phyloP scores from a whole-genome alignment of 2,329 filamentous ascomycete genomes.

The Aspergillus phoenicis region DNA sequence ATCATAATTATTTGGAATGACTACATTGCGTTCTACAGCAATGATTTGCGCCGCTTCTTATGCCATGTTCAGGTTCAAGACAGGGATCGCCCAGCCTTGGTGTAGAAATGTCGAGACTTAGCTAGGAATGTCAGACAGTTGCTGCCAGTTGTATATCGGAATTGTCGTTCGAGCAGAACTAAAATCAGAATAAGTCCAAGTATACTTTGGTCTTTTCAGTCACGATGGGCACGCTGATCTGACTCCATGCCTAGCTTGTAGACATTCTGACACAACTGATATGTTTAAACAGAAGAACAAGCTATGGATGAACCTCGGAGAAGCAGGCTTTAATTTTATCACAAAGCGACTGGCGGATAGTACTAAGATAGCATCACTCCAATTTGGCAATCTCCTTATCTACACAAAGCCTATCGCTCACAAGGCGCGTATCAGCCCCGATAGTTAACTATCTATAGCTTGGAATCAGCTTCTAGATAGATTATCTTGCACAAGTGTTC shows the following conservation, averaged over 20 bases:
- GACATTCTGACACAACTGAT: too few relatives aligned
- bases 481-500: neutral
- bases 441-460: neutral
- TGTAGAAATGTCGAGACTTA: neutral
- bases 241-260: too few relatives aligned
- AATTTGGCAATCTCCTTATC: neutral
- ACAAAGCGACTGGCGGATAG: neutral
- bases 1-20: conserved; percentile 33
- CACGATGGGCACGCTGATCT: neutral
- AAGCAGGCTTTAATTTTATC: too few relatives aligned
- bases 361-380: too few relatives aligned
- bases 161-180: neutral
- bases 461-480: neutral
- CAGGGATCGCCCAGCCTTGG: too few relatives aligned
- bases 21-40: neutral
- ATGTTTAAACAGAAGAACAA: too few relatives aligned
- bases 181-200: neutral
- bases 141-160: neutral
- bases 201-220: neutral
- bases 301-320: too few relatives aligned
- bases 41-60: neutral
- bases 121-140: neutral
- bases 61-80: neutral
- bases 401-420: neutral
- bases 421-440: neutral